A percentile compares a stretch with the other conserved stretches of the same genome.
phyloP scores from a whole-genome alignment of 1,284 basidiomycete genomes.

The Ustilago shanxiensis region DNA sequence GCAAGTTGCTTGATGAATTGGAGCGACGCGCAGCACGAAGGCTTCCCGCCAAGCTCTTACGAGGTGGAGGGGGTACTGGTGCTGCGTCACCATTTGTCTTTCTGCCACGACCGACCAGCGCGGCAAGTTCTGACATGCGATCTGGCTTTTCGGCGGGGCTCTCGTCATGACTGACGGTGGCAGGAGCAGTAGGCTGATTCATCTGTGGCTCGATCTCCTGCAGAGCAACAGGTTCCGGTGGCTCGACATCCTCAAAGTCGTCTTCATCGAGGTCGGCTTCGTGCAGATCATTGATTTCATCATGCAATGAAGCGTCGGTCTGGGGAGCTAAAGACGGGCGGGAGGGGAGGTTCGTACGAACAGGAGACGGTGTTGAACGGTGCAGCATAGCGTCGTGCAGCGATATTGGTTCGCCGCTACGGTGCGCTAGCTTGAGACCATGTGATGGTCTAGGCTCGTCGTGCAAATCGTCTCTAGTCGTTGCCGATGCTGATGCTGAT shows the following conservation, averaged over 20 bases:
- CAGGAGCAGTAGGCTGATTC: background rate
- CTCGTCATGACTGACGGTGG: background rate
- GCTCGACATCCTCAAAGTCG: slow-evolving; percentile 47
- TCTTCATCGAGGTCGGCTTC: slow-evolving; percentile 33
- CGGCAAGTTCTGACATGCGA: slow-evolving; percentile 49
- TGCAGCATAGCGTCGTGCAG: slow-evolving; percentile 36
- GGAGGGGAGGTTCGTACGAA: background rate
- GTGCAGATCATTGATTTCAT: background rate
- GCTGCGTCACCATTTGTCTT: background rate
- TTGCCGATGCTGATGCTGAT: background rate
- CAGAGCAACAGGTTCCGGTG: slow-evolving; percentile 13
- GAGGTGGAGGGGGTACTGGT: slow-evolving; percentile 23
- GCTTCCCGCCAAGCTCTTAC: slow-evolving; percentile 46
- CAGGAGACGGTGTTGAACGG: background rate
- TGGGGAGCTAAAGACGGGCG: background rate
- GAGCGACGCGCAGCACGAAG: slow-evolving; percentile 44
- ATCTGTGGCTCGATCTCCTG: slow-evolving; percentile 9
- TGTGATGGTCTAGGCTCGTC: slow-evolving; percentile 4
- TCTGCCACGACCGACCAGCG: slow-evolving; percentile 28
- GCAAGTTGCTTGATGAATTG: slow-evolving; percentile 15
- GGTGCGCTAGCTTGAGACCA: slow-evolving; percentile 30
- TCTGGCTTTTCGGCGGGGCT: slow-evolving; percentile 3
- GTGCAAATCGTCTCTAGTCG: background rate
- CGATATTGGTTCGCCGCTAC: slow-evolving; percentile 39
- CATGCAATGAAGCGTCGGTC: background rate